Conservation (phyloP, 805 yeast genomes). For the Pichia insulana region DNA sequence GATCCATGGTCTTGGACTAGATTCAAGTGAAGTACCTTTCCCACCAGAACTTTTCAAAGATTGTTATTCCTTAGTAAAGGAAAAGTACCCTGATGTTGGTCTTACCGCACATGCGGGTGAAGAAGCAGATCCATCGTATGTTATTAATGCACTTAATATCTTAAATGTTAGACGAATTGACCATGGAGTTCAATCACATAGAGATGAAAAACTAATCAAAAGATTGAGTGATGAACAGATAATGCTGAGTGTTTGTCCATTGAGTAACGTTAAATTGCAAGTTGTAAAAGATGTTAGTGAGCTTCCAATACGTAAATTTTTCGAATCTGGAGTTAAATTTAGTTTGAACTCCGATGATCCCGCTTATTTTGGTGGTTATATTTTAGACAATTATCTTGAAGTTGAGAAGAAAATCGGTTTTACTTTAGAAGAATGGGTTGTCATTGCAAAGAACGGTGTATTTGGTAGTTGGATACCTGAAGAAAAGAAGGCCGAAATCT, state of each 20-base stretch:
- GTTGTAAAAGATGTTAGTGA: conserved; percentile 62
- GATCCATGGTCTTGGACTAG: conserved; percentile 74
- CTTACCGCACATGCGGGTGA: conserved; percentile 88
- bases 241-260: conserved; percentile 66
- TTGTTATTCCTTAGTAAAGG: conserved; percentile 45
- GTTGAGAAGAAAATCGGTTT: conserved; percentile 63
- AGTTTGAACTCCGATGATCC: conserved; percentile 75
- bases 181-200: conserved; percentile 64
- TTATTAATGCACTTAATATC: conserved; percentile 46
- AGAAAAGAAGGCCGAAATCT: conserved; percentile 42
- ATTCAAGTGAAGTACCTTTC: conserved; percentile 69
- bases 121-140: conserved; percentile 73
- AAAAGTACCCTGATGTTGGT: conserved; percentile 43
- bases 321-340: conserved; percentile 59
- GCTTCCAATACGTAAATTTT: conserved; percentile 53
- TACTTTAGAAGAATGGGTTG: conserved; percentile 49
- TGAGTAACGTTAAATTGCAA: conserved; percentile 67
- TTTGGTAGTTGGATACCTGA: conserved; percentile 65
- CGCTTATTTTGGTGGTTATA: conserved; percentile 80
- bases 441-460: conserved; percentile 57
- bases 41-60: conserved; percentile 65
- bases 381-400: conserved; percentile 62
- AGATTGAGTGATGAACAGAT: conserved; percentile 48
- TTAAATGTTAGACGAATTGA: conserved; percentile 65
- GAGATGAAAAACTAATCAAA: conserved; percentile 44